Conservation (phyloP, 2,329 filamentous ascomycete genomes). For the Atkinsonella texensis region DNA sequence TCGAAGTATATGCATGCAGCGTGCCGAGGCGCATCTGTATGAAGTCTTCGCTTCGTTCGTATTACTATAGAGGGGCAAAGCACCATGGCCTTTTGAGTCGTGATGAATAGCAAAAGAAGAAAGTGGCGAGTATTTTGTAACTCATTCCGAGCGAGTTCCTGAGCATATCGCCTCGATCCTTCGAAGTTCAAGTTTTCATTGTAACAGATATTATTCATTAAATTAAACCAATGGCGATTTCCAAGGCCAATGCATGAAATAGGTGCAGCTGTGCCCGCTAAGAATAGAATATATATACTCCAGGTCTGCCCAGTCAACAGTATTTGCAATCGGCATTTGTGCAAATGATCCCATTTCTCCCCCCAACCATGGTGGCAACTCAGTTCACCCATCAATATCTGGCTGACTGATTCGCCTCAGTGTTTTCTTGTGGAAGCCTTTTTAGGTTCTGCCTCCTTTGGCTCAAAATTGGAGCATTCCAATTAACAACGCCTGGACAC, state of each 20-base stretch:
- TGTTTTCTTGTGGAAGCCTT: neutral
- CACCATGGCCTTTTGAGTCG: no score
- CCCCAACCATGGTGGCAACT: neutral
- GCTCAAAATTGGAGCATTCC: neutral
- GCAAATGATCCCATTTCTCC: neutral
- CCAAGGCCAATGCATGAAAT: neutral
- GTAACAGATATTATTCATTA: slow-evolving; percentile 3
- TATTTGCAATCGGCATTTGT: neutral
- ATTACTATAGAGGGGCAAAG: no score
- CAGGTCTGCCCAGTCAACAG: neutral
- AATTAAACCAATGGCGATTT: slow-evolving; percentile 3
- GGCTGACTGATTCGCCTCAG: neutral
- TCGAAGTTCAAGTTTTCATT: no score
- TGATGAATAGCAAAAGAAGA: no score
- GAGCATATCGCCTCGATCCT: neutral
- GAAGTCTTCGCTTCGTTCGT: neutral
- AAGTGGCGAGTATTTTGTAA: no score
- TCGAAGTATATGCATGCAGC: neutral
- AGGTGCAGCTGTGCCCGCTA: neutral
- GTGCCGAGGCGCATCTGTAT: slow-evolving; percentile 4
- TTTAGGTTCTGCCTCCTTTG: neutral
- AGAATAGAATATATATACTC: slow-evolving; percentile 1
- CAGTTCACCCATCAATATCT: neutral
- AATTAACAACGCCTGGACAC: slow-evolving; percentile 9
- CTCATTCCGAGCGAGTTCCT: no score